Percentiles rank a stretch among this genome's conserved stretches.
Evolutionary conservation across 2,329 filamentous ascomycete genomes (phyloP).

Genomic region (Aurifilum marmelostoma): DNA sequence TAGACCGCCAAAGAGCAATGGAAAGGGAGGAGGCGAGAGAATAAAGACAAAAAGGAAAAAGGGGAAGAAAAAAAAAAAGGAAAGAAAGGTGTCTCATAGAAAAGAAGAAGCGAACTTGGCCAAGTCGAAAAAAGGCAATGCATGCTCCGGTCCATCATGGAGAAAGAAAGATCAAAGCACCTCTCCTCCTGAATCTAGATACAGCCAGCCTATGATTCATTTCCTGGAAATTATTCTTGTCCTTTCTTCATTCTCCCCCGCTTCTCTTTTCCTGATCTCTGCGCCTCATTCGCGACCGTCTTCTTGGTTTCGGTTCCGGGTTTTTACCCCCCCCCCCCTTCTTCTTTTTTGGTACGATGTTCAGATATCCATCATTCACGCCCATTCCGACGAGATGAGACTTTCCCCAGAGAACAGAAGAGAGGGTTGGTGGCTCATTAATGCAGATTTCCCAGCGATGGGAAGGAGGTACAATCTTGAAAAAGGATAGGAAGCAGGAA

Average conservation of each 20-base stretch:
- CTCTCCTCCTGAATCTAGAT: not conserved
- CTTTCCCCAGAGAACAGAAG: not conserved
- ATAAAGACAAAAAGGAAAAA: not conserved
- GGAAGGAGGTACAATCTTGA: not conserved
- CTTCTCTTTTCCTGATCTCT: not conserved
- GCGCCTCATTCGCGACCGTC: not conserved
- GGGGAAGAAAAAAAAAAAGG: not conserved
- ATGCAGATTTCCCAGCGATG: not conserved
- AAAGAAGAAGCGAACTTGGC: not conserved
- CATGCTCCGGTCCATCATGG: not conserved
- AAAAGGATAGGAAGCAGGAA: no score
- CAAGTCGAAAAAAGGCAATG: not conserved
- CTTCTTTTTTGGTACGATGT: not conserved
- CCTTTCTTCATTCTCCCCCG: not conserved
- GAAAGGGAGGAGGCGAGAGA: not conserved
- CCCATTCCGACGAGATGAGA: not conserved
- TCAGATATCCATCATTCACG: not conserved
- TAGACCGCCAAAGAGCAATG: not conserved
- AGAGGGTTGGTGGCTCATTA: not conserved
- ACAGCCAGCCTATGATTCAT: not conserved
- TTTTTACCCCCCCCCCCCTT: not conserved
- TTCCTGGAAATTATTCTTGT: not conserved
- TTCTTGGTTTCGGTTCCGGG: not conserved
- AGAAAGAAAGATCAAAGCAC: no score
- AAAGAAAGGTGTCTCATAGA: constrained; percentile 16